A percentile compares a stretch with the other conserved stretches of the same genome.
These are phyloP conservation scores for Solanum neorickii DNA, from an alignment of 257 asterid genomes.

Conservation along the genomic window DNA sequence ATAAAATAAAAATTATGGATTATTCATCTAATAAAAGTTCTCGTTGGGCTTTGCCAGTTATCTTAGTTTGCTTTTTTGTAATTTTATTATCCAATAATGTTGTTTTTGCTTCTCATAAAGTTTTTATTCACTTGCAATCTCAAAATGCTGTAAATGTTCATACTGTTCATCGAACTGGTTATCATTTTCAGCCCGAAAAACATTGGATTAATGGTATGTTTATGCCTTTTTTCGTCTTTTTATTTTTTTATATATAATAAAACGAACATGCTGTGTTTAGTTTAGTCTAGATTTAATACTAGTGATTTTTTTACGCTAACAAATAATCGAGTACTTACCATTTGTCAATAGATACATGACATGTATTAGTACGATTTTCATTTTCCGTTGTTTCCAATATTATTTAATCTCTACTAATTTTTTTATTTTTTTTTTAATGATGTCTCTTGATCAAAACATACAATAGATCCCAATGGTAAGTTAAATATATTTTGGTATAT, in stretches of 20 bases:
- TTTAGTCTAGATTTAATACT: background rate
- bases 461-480: conserved; percentile 36
- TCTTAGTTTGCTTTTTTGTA: background rate
- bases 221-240: too few species aligned
- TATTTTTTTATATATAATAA: too few species aligned
- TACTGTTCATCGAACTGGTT: conserved; percentile 6
- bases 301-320: too few species aligned
- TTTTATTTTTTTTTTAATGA: background rate
- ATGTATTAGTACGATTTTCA: too few species aligned
- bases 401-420: background rate
- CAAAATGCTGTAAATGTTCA: background rate
- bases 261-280: background rate
- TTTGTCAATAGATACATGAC: background rate
- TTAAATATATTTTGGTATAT: background rate
- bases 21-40: background rate
- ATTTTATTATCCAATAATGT: background rate
- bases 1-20: background rate
- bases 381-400: too few species aligned
- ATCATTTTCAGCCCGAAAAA: conserved; percentile 20
- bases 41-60: background rate
- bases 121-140: conserved; percentile 3
- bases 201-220: conserved; percentile 20
- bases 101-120: conserved; percentile 22
- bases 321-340: too few species aligned
- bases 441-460: background rate